A percentile compares a stretch with the other conserved stretches of the same genome.
These are phyloP conservation scores for Trifolium dubium DNA, from an alignment of 306 rosid species.

Conservation along the genomic window DNA sequence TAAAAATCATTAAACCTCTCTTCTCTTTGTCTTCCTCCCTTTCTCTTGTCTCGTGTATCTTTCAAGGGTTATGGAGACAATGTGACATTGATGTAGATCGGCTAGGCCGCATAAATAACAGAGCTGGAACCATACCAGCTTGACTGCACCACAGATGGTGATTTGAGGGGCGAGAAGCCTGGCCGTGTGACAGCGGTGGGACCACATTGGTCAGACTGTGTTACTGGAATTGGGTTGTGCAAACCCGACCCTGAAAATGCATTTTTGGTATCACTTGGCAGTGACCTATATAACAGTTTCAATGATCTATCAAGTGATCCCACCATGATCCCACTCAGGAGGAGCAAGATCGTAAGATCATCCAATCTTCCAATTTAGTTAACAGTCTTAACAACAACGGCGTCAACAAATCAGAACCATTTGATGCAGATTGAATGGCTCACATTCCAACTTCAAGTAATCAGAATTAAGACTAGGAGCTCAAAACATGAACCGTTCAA, in stretches of 20 bases:
- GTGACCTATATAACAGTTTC: neutral
- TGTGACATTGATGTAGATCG: neutral
- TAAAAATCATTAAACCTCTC: too few relatives aligned
- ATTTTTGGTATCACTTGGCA: constrained; percentile 6
- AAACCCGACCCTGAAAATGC: neutral
- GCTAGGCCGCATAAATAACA: neutral
- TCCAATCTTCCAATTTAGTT: neutral
- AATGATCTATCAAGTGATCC: neutral
- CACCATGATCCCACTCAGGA: neutral
- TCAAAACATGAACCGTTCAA: neutral
- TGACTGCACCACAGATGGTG: neutral
- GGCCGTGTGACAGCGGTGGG: neutral
- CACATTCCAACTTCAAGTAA: neutral
- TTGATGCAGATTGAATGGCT: neutral
- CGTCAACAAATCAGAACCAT: neutral
- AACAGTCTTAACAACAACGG: neutral
- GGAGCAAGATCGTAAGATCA: neutral
- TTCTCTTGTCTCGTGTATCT: neutral
- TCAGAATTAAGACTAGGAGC: neutral
- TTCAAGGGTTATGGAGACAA: neutral
- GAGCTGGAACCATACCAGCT: neutral
- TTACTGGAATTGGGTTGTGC: neutral
- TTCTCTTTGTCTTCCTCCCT: neutral
- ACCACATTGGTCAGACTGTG: neutral
- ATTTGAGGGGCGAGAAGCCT: neutral